Conservation (phyloP, 441 rosid genomes). For the Geranium incanum region DNA sequence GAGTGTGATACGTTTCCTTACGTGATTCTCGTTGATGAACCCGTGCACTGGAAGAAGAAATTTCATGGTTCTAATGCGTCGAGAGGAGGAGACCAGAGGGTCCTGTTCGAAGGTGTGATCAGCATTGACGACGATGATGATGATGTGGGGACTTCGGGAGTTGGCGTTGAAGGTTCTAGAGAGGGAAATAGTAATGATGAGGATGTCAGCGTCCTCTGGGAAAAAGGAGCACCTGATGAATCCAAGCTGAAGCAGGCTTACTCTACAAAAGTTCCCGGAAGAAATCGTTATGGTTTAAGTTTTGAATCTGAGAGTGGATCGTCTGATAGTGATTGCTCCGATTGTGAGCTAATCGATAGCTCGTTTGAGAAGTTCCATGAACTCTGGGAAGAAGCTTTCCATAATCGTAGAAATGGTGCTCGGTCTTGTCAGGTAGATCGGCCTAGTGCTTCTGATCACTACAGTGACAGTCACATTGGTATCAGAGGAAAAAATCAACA, state of each 20-base stretch:
- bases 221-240: background rate
- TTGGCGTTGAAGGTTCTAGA: background rate
- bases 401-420: background rate
- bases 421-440: background rate
- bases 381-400: background rate
- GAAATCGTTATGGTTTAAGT: slow-evolving; percentile 1
- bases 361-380: background rate
- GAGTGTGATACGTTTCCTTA: background rate
- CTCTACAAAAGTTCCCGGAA: background rate
- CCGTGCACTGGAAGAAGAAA: background rate
- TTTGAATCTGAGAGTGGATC: slow-evolving; percentile 5
- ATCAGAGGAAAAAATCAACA: background rate
- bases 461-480: background rate
- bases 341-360: slow-evolving; percentile 5
- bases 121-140: background rate
- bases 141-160: background rate
- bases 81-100: slow-evolving; percentile 3
- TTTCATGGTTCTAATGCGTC: background rate
- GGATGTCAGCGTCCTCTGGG: background rate
- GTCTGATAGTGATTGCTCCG: slow-evolving; percentile 2
- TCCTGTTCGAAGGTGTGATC: background rate
- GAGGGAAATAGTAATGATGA: background rate
- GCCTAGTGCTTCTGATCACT: background rate
- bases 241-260: background rate
- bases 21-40: background rate